phyloP scores from a whole-genome alignment of 148 eudicot genomes.

The Chenopodium suecicum region DNA sequence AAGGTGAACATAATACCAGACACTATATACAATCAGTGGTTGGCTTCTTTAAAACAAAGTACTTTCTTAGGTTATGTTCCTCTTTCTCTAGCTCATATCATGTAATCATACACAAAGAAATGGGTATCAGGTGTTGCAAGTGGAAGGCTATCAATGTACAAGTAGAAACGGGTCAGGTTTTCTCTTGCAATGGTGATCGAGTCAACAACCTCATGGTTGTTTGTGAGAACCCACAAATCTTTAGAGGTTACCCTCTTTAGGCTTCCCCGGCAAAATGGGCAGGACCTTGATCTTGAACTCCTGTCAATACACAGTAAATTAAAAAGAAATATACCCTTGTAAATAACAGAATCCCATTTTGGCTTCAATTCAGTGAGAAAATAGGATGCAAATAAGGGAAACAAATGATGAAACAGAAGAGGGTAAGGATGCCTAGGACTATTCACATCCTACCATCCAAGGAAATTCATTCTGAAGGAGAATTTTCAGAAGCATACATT shows the following conservation, averaged over 20 bases:
- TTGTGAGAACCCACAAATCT: conserved; percentile 80
- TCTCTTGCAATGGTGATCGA: conserved; percentile 56
- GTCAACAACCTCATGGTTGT: conserved; percentile 53
- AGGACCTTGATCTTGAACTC: conserved; percentile 72
- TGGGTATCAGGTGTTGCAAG: conserved; percentile 45
- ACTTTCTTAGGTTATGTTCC: not conserved
- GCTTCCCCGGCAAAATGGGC: conserved; percentile 91
- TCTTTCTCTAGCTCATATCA: conserved; percentile 40
- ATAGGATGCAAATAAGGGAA: not conserved
- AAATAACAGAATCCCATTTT: not conserved
- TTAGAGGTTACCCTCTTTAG: conserved; percentile 60
- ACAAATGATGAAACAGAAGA: not conserved
- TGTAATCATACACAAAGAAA: conserved; percentile 60
- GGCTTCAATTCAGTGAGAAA: not conserved
- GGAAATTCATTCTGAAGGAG: not conserved
- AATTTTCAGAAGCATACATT: not conserved
- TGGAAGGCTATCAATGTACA: conserved; percentile 66
- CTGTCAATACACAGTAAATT: conserved; percentile 29
- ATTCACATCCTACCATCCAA: not conserved
- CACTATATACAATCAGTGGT: conserved; percentile 30
- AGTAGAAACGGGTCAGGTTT: conserved; percentile 56
- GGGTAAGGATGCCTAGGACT: not conserved
- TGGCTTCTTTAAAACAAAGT: conserved; percentile 7
- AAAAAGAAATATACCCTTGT: not conserved
- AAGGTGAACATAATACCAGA: conserved; percentile 14